Evolutionary conservation across 2,329 filamentous ascomycete species (phyloP), one percentile per base, ranked within the genome.

Genomic region (Penicillium sp.): DNA sequence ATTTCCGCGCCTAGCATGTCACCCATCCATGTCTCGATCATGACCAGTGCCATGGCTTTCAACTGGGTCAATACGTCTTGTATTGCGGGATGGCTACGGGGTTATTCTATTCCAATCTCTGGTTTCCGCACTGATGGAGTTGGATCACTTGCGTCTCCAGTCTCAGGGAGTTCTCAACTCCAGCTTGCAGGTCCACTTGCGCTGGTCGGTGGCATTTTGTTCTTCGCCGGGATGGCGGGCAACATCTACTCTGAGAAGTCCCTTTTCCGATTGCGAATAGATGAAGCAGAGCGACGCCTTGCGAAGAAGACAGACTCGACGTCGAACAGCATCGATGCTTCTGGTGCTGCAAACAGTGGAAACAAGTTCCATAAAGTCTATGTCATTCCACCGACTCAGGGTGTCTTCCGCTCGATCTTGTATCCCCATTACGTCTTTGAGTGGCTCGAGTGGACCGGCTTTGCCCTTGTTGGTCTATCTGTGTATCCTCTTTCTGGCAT

Each of bases 341-440:
- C 30, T 2, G 56, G 45, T 41, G 64, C 54, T 30, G 53, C 53
- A 7, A 43, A 48, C n/a, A n/a, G n/a, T 9, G 62, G 66, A 30
- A 66, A 73, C 42, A 71, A 71, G 11, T 80, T 85, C 44, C 76
- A 84, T 30, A 94, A 92, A 67, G 77, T 93, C 44, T 96, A 96
- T 62, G 79, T 85, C 67, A 77, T 98, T 35, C 92, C 68, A n/a
- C 66, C 92, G 0, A 72, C 85, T 56, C 82, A 82, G 34, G 88
- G 89, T 0, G 66, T 95, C 33, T 98, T 96, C 66, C 73, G 75
- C 49, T 82, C 80, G 55, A 77, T 95, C 58, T 73, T 96, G 42
- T 95, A 83, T 63, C 88, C 92, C 50, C 92, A 98, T 62, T 98
- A 95, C 63, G 72, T 94, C n/a, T 84, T 82, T 59, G 92, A 98